These are phyloP conservation scores for Umbelopsis ramanniana DNA, from an alignment of 192 early-diverging fungal genomes.

Conservation along the genomic window DNA sequence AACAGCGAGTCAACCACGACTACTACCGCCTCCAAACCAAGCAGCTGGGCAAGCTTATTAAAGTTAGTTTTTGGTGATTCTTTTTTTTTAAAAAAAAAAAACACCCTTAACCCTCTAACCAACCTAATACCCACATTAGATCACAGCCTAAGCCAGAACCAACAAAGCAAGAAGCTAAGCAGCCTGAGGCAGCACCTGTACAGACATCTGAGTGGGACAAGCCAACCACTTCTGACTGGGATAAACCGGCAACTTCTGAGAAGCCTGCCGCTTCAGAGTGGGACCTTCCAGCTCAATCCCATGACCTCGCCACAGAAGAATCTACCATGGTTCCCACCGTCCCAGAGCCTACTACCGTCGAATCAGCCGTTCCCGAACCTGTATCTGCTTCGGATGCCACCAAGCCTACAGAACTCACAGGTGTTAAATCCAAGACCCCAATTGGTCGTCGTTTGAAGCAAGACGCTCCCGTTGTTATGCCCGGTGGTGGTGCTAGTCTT, in stretches of 20 bases:
- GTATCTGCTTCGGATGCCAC: constrained; percentile 31
- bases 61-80: constrained; percentile 31
- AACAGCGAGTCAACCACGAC: constrained; percentile 9
- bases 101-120: background rate
- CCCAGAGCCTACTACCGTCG: constrained; percentile 24
- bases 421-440: constrained; percentile 47
- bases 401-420: constrained; percentile 37
- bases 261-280: constrained; percentile 22
- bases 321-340: constrained; percentile 21
- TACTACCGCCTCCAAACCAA: constrained; percentile 29
- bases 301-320: constrained; percentile 26
- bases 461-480: constrained; percentile 90
- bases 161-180: constrained; percentile 35
- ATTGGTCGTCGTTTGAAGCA: constrained; percentile 79
- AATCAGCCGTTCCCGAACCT: constrained; percentile 28
- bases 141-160: constrained; percentile 51
- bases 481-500: constrained; percentile 61
- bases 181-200: constrained; percentile 36
- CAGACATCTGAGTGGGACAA: constrained; percentile 25
- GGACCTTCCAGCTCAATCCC: constrained; percentile 25
- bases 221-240: constrained; percentile 16
- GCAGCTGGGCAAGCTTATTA: constrained; percentile 44
- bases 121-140: constrained; percentile 19
- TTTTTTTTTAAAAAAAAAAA: background rate
- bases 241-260: constrained; percentile 1